Percentiles rank a stretch among this genome's conserved stretches.
Conservation (phyloP, 495 filamentous ascomycete genomes). For the Neurospora sublineolata region DNA sequence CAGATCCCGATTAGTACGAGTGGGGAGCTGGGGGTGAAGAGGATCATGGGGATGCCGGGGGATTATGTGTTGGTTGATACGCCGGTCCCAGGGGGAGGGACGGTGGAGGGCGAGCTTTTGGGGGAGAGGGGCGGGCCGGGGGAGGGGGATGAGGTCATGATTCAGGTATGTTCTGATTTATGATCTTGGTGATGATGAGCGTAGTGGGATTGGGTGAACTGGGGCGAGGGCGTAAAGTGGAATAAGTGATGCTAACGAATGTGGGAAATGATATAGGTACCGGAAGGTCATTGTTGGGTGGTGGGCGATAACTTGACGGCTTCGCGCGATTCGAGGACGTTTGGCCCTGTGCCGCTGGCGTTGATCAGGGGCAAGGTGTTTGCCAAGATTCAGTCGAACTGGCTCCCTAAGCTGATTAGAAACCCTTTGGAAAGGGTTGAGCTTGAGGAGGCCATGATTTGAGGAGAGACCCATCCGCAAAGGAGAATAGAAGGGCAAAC, state of each 20-base stretch:
- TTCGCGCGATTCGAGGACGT: slow-evolving; percentile 76
- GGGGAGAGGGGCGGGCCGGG: background rate
- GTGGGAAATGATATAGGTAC: slow-evolving; percentile 44
- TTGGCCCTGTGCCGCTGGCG: slow-evolving; percentile 74
- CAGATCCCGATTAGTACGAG: slow-evolving; percentile 55
- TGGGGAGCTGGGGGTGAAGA: slow-evolving; percentile 52
- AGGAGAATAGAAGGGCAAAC: background rate
- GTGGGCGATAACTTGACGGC: slow-evolving; percentile 75
- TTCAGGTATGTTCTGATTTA: slow-evolving; percentile 47
- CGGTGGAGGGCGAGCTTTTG: background rate
- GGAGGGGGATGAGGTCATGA: slow-evolving; percentile 43
- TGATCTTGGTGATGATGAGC: background rate
- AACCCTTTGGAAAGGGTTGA: slow-evolving; percentile 15
- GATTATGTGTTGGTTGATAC: slow-evolving; percentile 76
- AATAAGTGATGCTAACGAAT: background rate
- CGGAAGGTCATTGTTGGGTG: slow-evolving; percentile 79
- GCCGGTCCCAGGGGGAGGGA: slow-evolving; percentile 27
- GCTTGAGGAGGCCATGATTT: background rate
- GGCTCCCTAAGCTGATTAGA: slow-evolving; percentile 17
- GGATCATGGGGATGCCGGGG: slow-evolving; percentile 76
- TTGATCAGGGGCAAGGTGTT: slow-evolving; percentile 82
- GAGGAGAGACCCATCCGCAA: background rate
- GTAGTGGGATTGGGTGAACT: background rate
- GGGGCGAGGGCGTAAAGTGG: background rate
- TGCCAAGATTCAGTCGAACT: slow-evolving; percentile 45